A percentile compares a stretch with the other conserved stretches of the same genome.
Evolutionary conservation across 2,329 filamentous ascomycete genomes (phyloP).

Genomic region (Exutisphaerella laricina): DNA sequence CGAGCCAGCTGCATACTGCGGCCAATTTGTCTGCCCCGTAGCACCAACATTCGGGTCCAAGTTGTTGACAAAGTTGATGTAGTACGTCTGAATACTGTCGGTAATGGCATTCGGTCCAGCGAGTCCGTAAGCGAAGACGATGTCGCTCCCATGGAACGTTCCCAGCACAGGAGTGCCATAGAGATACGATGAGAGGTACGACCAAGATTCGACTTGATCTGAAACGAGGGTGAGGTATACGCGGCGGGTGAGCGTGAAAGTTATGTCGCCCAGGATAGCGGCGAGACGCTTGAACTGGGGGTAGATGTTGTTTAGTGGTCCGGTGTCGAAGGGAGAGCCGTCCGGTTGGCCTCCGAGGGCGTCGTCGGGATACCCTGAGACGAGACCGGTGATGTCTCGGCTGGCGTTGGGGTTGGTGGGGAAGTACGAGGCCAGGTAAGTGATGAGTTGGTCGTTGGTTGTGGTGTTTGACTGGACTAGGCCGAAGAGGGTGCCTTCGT

Average conservation of each 20-base stretch:
- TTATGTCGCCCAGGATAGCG: slow-evolving; percentile 66
- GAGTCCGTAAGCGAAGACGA: slow-evolving; percentile 10
- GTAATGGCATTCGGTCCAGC: slow-evolving; percentile 14
- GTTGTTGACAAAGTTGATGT: neutral
- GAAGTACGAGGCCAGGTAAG: slow-evolving; percentile 57
- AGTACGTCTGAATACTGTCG: slow-evolving; percentile 49
- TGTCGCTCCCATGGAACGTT: slow-evolving; percentile 63
- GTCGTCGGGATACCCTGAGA: slow-evolving; percentile 56
- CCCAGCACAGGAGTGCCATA: slow-evolving; percentile 66
- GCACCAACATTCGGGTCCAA: slow-evolving; percentile 23
- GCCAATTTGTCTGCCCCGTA: slow-evolving; percentile 43
- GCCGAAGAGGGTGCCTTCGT: slow-evolving; percentile 56
- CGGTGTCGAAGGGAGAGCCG: slow-evolving; percentile 70
- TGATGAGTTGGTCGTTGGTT: slow-evolving; percentile 52
- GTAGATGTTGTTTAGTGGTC: slow-evolving; percentile 61
- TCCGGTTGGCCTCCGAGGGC: slow-evolving; percentile 41
- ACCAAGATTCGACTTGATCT: slow-evolving; percentile 53
- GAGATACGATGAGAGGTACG: slow-evolving; percentile 68
- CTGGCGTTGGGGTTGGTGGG: slow-evolving; percentile 41
- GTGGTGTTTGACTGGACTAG: slow-evolving; percentile 54
- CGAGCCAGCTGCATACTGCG: slow-evolving; percentile 45
- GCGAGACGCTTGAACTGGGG: slow-evolving; percentile 72
- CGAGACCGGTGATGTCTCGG: slow-evolving; percentile 46
- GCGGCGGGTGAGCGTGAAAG: slow-evolving; percentile 67
- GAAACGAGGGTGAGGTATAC: slow-evolving; percentile 50